Evolutionary conservation across 306 rosid species (phyloP).

Genomic region (Ammopiptanthus mongolicus): DNA sequence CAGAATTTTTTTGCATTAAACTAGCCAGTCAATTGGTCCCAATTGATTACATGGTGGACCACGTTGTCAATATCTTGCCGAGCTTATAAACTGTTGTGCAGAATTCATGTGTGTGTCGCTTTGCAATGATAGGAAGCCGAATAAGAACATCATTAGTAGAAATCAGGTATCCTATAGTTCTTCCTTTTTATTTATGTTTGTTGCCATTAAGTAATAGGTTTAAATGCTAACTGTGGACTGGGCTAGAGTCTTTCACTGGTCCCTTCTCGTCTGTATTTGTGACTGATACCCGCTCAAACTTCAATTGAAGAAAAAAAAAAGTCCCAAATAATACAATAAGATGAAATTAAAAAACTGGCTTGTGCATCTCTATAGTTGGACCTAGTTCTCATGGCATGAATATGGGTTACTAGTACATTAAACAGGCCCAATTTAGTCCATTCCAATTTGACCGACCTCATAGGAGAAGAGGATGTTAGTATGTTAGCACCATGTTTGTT

Average conservation of each 20-base stretch:
- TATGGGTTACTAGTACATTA: not conserved
- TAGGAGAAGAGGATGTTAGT: not conserved
- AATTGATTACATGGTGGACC: slow-evolving; percentile 26
- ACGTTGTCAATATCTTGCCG: slow-evolving; percentile 10
- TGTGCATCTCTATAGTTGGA: not conserved
- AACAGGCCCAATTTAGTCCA: not conserved
- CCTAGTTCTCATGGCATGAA: not conserved
- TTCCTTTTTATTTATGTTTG: not conserved
- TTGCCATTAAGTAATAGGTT: not conserved
- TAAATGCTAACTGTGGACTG: not conserved
- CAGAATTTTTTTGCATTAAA: not conserved
- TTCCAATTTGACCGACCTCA: not conserved
- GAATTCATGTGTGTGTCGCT: slow-evolving; percentile 20
- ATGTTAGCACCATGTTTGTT: slow-evolving; percentile 46
- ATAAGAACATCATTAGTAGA: not conserved
- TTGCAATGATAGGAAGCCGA: not conserved
- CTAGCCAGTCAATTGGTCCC: slow-evolving; percentile 1
- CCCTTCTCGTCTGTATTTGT: not conserved
- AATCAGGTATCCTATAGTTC: slow-evolving; percentile 8
- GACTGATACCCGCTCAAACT: not conserved
- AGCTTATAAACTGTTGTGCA: not conserved
- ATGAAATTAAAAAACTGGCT: not conserved
- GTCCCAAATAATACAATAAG: not conserved
- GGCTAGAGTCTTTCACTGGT: slow-evolving; percentile 7
- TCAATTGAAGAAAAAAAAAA: not conserved